Base-by-base conservation (phyloP, 2,329 filamentous ascomycete genomes). In the Cercospora canescens region DNA sequence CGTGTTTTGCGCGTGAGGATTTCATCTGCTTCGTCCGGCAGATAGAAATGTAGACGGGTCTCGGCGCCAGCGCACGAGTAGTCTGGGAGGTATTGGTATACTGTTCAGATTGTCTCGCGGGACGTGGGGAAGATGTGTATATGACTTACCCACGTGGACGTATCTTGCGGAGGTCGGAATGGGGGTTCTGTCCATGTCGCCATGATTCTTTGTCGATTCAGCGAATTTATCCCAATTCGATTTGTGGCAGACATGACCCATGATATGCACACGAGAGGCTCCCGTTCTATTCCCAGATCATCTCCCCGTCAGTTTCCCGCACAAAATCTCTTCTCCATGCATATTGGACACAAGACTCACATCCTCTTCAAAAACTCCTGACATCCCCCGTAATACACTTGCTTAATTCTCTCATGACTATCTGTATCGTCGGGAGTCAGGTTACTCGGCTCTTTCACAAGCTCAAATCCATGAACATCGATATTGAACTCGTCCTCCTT, bases 391-490 rank as follows among this genome's bases (percentile, higher is more conserved):
- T 67, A 67, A 32, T 64, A 63, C 4, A 64, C 34, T n/a, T 54
- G 34, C 30, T 58, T 60, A 11, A 67, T 64, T 30, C 28, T 52
- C 24, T 55, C 65, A 18, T 60, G 57, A 16, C 39, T 60, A 14
- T 45, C 30, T 7, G 57, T 60, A 18, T 60, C 57, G n/a, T 60
- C 57, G 7, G 37, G 57, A 9, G 57, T 50, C 26, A 60, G 21
- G 1, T 12, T 7, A 21, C 57, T 60, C 3, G 24, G 11, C 18
- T 56, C 14, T 9, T 52, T 45, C 24, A 63, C 62, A n/a, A 62
- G 41, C 54, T 84, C 18, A 67, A 76, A 67, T 9, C 67, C 61
- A 26, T 69, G 64, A 12, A 26, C 48, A 30, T 69, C 67, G 4
- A 69, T 18, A 12, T 48, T 26, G 48, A 69, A 69, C 7, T 62